These are phyloP conservation scores for Lumnitzera littorea DNA, from an alignment of 345 rosid species.

Conservation along the genomic window DNA sequence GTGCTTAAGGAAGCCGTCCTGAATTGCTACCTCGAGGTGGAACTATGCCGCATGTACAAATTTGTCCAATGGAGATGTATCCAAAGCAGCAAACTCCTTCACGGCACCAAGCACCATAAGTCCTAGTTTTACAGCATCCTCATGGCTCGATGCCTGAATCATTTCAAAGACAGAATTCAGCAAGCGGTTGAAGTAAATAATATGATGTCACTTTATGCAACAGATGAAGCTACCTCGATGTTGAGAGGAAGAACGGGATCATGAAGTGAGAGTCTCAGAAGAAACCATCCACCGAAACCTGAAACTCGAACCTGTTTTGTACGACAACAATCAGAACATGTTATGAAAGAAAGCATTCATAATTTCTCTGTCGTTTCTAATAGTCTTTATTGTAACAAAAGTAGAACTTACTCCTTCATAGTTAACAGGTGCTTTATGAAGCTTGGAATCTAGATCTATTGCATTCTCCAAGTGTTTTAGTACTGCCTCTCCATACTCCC, in stretches of 20 bases:
- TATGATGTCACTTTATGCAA: slow-evolving; percentile 1
- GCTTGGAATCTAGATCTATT: slow-evolving; percentile 47
- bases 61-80: slow-evolving; percentile 64
- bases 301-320: slow-evolving; percentile 71
- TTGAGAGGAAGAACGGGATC: slow-evolving; percentile 99
- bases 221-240: slow-evolving; percentile 58
- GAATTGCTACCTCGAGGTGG: no score
- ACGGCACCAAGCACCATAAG: slow-evolving; percentile 53
- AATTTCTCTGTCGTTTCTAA: neutral
- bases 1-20: no score
- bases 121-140: slow-evolving; percentile 75
- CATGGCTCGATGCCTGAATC: slow-evolving; percentile 61
- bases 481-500: slow-evolving; percentile 84
- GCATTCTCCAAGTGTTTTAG: slow-evolving; percentile 58
- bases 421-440: slow-evolving; percentile 78
- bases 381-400: no score
- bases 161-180: neutral
- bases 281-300: slow-evolving; percentile 96
- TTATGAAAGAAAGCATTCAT: neutral
- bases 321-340: neutral
- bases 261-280: slow-evolving; percentile 93
- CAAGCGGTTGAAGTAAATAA: neutral
- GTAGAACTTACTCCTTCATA: slow-evolving; percentile 67
- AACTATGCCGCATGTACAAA: slow-evolving; percentile 21
- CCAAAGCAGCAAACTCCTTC: slow-evolving; percentile 73